Conservation (phyloP, 805 yeast genomes). For the Saccharomyces cerevisiae region DNA sequence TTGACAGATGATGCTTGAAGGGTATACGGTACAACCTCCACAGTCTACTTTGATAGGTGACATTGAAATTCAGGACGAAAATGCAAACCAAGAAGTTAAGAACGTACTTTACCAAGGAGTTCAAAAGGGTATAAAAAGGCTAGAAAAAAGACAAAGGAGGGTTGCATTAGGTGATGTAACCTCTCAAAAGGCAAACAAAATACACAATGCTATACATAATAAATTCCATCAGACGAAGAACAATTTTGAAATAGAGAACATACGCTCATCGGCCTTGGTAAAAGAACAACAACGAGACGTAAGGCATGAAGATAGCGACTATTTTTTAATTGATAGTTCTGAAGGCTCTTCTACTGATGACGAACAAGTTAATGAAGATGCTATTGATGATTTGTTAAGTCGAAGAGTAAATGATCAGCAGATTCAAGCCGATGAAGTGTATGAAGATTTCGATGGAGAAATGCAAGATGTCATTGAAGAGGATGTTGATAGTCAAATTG, state of each 20-base stretch:
- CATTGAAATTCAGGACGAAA: neutral
- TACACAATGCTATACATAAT: neutral
- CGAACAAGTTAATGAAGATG: neutral
- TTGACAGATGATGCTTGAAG: neutral
- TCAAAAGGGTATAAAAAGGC: neutral
- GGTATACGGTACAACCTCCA: neutral
- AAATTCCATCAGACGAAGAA: neutral
- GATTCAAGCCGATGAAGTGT: neutral
- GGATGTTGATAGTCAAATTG: neutral
- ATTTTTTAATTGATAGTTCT: neutral
- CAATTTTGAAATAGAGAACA: neutral
- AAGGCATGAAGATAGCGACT: neutral
- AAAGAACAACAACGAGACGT: neutral
- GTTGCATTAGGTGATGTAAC: conserved; percentile 19
- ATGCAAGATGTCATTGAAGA: neutral
- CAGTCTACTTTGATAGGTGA: neutral
- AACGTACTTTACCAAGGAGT: neutral
- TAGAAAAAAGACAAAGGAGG: conserved; percentile 1
- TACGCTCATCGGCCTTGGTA: neutral
- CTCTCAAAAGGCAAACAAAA: conserved; percentile 6
- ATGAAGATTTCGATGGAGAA: neutral
- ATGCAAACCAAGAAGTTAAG: neutral
- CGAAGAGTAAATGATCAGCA: neutral
- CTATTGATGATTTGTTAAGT: neutral
- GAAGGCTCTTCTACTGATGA: neutral